Evolutionary conservation across 2,329 filamentous ascomycete species (phyloP).

Genomic region (Orbilia javanica): DNA sequence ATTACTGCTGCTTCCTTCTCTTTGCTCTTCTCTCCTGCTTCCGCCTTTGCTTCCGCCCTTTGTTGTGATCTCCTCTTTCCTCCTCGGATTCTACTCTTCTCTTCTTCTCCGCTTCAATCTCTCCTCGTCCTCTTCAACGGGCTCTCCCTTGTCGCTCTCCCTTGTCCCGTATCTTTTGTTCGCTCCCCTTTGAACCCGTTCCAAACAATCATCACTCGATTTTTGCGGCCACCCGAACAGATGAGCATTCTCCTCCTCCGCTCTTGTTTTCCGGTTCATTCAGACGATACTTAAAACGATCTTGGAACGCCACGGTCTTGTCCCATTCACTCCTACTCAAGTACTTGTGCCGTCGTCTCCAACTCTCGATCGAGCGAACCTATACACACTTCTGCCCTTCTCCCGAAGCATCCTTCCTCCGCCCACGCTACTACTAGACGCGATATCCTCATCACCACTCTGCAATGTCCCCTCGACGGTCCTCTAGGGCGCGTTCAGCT

Average conservation of each 20-base stretch:
- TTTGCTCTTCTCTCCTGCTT: constrained; percentile 64
- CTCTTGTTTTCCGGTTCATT: constrained; percentile 58
- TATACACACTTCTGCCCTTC: constrained; percentile 59
- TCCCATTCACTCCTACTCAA: constrained; percentile 55
- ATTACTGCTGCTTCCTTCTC: constrained; percentile 63
- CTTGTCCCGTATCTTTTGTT: constrained; percentile 63
- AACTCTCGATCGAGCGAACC: constrained; percentile 56
- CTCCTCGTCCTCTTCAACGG: background rate
- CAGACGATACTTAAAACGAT: constrained; percentile 63
- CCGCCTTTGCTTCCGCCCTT: constrained; percentile 63
- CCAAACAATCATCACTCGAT: constrained; percentile 57
- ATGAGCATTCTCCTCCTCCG: constrained; percentile 59
- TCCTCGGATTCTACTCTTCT: constrained; percentile 63
- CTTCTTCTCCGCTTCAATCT: constrained; percentile 61
- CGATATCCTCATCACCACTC: constrained; percentile 68
- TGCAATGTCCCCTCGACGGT: constrained; percentile 81
- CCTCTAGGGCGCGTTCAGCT: constrained; percentile 85
- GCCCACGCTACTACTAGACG: constrained; percentile 64
- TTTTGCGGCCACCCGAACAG: constrained; percentile 56
- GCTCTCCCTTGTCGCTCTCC: constrained; percentile 62
- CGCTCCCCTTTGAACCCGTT: constrained; percentile 63
- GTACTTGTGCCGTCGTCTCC: constrained; percentile 57
- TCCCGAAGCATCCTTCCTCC: constrained; percentile 56
- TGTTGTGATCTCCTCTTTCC: constrained; percentile 63
- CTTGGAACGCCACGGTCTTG: constrained; percentile 57